phyloP scores from a whole-genome alignment of 208 protist species.

The Trypanosoma platydactyli region DNA sequence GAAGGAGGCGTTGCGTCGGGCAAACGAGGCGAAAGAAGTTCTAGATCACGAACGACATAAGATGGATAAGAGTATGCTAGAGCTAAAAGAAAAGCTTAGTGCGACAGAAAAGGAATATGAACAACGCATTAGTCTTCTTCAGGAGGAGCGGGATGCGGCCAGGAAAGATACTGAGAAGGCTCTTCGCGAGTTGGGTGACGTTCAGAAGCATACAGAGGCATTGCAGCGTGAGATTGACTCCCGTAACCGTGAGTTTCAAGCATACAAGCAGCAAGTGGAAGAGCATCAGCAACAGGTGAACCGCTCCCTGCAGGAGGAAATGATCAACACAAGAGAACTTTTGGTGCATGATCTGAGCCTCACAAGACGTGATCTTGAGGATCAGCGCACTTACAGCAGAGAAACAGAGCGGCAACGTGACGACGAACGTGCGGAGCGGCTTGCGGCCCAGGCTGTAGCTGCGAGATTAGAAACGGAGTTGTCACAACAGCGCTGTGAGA shows the following conservation, averaged over 20 bases:
- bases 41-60: constrained; percentile 11
- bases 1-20: constrained; percentile 9
- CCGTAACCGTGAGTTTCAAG: constrained; percentile 7
- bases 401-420: constrained; percentile 44
- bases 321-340: constrained; percentile 30
- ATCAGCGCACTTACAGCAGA: not conserved
- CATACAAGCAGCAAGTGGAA: constrained; percentile 28
- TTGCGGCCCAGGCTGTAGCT: constrained; percentile 27
- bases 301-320: constrained; percentile 48
- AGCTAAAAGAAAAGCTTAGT: constrained; percentile 11
- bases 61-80: constrained; percentile 4
- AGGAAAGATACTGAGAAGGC: constrained; percentile 2
- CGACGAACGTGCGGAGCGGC: constrained; percentile 35
- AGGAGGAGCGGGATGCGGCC: constrained; percentile 37
- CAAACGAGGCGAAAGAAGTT: constrained; percentile 10
- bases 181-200: constrained; percentile 13
- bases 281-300: constrained; percentile 43
- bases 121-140: constrained; percentile 36
- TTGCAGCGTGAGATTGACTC: constrained; percentile 18
- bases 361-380: constrained; percentile 21
- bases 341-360: constrained; percentile 45
- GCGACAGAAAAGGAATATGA: constrained; percentile 46
- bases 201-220: constrained; percentile 5
- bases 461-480: constrained; percentile 35
- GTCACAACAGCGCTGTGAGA: constrained; percentile 25